Base-by-base conservation (phyloP, 305 asterid species). In the Striga hermonthica region DNA sequence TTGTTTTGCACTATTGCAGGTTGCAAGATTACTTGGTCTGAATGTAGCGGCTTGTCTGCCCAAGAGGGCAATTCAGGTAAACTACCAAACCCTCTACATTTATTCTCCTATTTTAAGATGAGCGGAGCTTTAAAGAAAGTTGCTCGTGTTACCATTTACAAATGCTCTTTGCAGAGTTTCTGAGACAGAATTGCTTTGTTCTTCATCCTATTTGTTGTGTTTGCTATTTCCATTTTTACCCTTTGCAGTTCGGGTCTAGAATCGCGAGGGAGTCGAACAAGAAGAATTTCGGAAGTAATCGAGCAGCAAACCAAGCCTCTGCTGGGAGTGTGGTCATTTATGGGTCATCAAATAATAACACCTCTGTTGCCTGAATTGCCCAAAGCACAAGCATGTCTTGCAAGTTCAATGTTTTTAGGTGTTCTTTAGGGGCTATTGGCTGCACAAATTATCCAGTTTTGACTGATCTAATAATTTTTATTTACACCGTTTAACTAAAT, bases 21-120 rank as follows among this genome's bases (percentile, higher is more conserved):
- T 92, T 53, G 98, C 97, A 22, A 86, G 73, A 48, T 60, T 87
- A 69, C 97, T 92, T 75, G 88, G 96, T 66, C 80, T 92, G 69
- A 68, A 80, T 11, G 93, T 81, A 79, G 95, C 92, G 36, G 93
- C 97, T 57, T 61, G 65, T 70, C 83, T 89, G 52, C 97, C 98
- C 37, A 89, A 92, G 80, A 76, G 98, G 77, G 98, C 98, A 38
- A 92, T 92, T 75, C 98, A 92, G 98, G 98, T 86, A 60, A 3
- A 22, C 31, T 22, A 22, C 31, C 31, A 22, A 22, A 22, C 31
- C 31, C 31, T 22, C 1, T 22, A 22, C 31, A 22, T 22, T 22
- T 22, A 22, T 22, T 22, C 31, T 22, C 31, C 31, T 22, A 22
- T 22, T 22, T 22, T 2, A 22, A 22, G 31, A 22, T 22, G 31